Evolutionary conservation across 805 yeast species (phyloP).

Genomic region (Huiozyma naganishii): DNA sequence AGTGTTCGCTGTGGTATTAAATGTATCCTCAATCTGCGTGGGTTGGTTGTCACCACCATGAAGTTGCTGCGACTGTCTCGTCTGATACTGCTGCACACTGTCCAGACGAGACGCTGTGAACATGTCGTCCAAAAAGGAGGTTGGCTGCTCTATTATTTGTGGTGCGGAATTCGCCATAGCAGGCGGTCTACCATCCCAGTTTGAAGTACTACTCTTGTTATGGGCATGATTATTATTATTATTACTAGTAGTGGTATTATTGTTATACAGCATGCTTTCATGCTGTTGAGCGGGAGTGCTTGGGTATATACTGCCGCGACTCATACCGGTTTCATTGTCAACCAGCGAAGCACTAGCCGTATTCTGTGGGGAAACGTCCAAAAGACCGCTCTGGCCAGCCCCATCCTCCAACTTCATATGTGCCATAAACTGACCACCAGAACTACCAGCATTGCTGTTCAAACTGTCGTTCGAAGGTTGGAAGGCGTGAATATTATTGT

Average conservation of each 20-base stretch:
- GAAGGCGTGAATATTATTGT: background rate
- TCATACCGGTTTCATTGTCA: background rate
- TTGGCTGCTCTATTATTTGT: background rate
- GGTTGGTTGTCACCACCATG: too few species aligned
- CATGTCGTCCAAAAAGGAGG: conserved; percentile 18
- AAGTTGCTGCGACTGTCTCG: background rate
- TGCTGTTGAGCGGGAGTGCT: conserved; percentile 19
- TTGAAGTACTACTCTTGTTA: background rate
- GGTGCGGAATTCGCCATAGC: background rate
- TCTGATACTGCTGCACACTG: background rate
- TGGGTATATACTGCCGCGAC: conserved; percentile 1
- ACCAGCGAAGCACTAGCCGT: too few species aligned
- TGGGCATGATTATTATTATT: background rate
- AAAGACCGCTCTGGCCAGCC: too few species aligned
- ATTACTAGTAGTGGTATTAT: background rate
- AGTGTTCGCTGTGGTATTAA: background rate
- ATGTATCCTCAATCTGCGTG: too few species aligned
- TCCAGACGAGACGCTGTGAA: conserved; percentile 7
- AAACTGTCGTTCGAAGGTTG: conserved; percentile 3
- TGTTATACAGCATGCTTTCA: conserved; percentile 9
- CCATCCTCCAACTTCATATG: too few species aligned
- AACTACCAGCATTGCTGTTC: background rate
- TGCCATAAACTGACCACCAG: too few species aligned
- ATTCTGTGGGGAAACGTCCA: too few species aligned
- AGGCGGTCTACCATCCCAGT: background rate